phyloP scores from a whole-genome alignment of 2,329 filamentous ascomycete genomes.

The Coniochaeta pulveracea region DNA sequence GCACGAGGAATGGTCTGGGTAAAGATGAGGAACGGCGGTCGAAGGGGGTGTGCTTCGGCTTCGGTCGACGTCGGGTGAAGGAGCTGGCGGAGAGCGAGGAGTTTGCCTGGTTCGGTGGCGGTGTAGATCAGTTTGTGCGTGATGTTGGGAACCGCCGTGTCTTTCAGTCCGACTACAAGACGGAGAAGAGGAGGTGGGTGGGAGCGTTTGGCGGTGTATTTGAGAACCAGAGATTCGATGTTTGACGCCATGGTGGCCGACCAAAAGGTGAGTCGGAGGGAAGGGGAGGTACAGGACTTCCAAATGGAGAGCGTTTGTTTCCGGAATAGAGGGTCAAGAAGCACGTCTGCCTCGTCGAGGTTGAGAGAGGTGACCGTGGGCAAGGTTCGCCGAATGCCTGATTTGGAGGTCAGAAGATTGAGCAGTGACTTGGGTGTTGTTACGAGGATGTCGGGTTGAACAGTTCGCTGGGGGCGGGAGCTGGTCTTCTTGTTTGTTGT shows the following conservation, averaged over 20 bases:
- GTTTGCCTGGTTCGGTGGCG: slow-evolving; percentile 85
- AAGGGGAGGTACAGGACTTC: slow-evolving; percentile 60
- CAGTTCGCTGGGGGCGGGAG: too few species aligned
- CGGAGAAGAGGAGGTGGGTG: slow-evolving; percentile 52
- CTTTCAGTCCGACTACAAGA: slow-evolving; percentile 90
- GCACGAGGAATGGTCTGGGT: slow-evolving; percentile 92
- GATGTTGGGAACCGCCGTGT: slow-evolving; percentile 88
- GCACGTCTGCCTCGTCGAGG: slow-evolving; percentile 89
- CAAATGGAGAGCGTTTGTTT: slow-evolving; percentile 81
- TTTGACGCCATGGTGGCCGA: slow-evolving; percentile 95
- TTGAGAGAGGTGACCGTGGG: slow-evolving; percentile 64
- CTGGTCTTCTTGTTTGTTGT: slow-evolving; percentile 15
- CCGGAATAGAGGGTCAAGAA: slow-evolving; percentile 82
- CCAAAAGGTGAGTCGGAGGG: slow-evolving; percentile 75
- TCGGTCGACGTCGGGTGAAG: slow-evolving; percentile 58
- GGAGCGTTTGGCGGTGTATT: slow-evolving; percentile 43
- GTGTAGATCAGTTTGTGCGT: slow-evolving; percentile 82
- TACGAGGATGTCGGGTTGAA: slow-evolving; percentile 69
- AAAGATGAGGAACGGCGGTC: slow-evolving; percentile 89
- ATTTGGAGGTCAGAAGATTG: slow-evolving; percentile 46
- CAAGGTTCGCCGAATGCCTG: slow-evolving; percentile 37
- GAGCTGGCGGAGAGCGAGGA: slow-evolving; percentile 81
- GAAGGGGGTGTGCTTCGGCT: slow-evolving; percentile 48
- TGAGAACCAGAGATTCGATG: slow-evolving; percentile 67
- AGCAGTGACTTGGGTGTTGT: slow-evolving; percentile 71